These are phyloP conservation scores for Colletotrichum lupini DNA, from an alignment of 2,329 filamentous ascomycete species.

Conservation along the genomic window DNA sequence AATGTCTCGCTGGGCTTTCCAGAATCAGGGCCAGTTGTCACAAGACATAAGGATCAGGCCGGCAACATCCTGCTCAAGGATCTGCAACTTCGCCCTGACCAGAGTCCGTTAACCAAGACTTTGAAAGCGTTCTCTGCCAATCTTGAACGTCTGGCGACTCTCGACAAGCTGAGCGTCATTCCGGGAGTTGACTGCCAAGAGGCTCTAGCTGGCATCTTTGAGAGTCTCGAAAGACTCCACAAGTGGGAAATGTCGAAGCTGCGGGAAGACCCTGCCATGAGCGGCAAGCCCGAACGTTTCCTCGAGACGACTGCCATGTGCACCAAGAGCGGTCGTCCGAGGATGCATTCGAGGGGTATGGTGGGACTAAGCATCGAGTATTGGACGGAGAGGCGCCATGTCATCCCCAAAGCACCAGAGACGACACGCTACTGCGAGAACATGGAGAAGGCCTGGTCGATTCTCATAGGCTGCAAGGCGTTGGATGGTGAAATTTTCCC, in stretches of 20 bases:
- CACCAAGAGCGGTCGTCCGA: slow-evolving; percentile 75
- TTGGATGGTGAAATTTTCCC: slow-evolving; percentile 58
- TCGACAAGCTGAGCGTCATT: slow-evolving; percentile 78
- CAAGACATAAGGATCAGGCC: slow-evolving; percentile 70
- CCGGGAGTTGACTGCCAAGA: slow-evolving; percentile 81
- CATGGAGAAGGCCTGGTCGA: slow-evolving; percentile 69
- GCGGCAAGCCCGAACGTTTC: slow-evolving; percentile 58
- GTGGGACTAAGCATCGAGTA: slow-evolving; percentile 81
- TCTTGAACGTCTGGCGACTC: slow-evolving; percentile 73
- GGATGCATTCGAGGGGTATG: slow-evolving; percentile 74
- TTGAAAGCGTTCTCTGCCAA: slow-evolving; percentile 78
- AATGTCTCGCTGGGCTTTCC: slow-evolving; percentile 73
- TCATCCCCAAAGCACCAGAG: slow-evolving; percentile 50
- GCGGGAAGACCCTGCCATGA: slow-evolving; percentile 58
- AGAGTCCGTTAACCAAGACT: slow-evolving; percentile 75
- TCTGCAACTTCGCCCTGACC: slow-evolving; percentile 67
- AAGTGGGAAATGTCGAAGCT: slow-evolving; percentile 74
- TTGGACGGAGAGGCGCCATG: slow-evolving; percentile 74
- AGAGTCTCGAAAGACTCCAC: slow-evolving; percentile 76
- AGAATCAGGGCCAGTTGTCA: slow-evolving; percentile 67
- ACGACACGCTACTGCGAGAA: slow-evolving; percentile 52
- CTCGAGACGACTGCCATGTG: slow-evolving; percentile 72
- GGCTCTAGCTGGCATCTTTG: slow-evolving; percentile 78
- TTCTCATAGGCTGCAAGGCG: slow-evolving; percentile 73
- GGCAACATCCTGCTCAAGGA: slow-evolving; percentile 74